These are phyloP conservation scores for Halteria grandinella DNA, from an alignment of 73 alveolate genomes.

Conservation along the genomic window DNA sequence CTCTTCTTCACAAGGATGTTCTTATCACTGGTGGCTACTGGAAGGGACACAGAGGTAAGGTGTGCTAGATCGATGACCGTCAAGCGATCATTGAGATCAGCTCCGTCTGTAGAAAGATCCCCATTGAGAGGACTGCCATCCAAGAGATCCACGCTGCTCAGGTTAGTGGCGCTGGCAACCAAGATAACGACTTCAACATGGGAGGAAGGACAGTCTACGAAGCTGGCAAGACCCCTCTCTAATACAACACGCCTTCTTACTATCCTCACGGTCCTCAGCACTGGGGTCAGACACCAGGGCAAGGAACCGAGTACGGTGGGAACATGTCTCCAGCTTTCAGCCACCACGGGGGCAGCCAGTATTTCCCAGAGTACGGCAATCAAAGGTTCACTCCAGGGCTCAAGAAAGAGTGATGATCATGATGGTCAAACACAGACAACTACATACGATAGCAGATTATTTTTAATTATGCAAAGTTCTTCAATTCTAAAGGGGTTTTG, in stretches of 20 bases:
- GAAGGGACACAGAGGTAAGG: constrained; percentile 86
- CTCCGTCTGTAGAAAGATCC: constrained; percentile 31
- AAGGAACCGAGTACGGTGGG: too few relatives aligned
- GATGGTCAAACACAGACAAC: too few relatives aligned
- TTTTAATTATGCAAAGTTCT: too few relatives aligned
- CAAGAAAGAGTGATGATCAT: too few relatives aligned
- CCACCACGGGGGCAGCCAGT: neutral
- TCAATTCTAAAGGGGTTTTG: too few relatives aligned
- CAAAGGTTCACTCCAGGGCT: too few relatives aligned
- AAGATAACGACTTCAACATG: constrained; percentile 2
- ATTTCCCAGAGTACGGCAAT: too few relatives aligned
- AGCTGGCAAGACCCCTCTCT: constrained; percentile 54
- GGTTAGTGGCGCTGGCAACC: too few relatives aligned
- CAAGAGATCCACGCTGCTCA: too few relatives aligned
- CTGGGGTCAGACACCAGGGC: too few relatives aligned
- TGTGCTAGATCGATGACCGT: constrained; percentile 69
- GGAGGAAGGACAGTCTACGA: constrained; percentile 47
- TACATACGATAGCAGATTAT: too few relatives aligned
- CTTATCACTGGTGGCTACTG: constrained; percentile 77
- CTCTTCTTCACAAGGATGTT: constrained; percentile 69
- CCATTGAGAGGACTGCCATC: constrained; percentile 23
- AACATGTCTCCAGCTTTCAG: constrained; percentile 27
- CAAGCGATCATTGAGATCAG: constrained; percentile 33
- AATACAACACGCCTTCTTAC: constrained; percentile 54
- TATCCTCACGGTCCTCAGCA: constrained; percentile 57